A percentile compares a stretch with the other conserved stretches of the same genome.
Evolutionary conservation across 805 yeast genomes (phyloP).

Genomic region (Yamadazyma paraphyllophila): DNA sequence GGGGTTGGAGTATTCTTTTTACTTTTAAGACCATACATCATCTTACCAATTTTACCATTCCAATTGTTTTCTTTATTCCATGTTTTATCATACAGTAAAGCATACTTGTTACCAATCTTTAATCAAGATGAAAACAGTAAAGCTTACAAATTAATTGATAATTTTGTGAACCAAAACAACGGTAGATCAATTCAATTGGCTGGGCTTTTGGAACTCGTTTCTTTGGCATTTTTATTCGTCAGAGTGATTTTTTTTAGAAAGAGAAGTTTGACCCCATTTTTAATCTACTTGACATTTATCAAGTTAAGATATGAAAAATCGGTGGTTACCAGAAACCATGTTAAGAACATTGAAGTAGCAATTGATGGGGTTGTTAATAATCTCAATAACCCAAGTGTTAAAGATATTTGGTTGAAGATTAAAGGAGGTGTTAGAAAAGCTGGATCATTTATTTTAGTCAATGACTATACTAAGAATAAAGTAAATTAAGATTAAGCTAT

Average conservation of each 20-base stretch:
- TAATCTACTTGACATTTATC: constrained; percentile 60
- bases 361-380: constrained; percentile 32
- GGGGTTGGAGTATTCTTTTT: constrained; percentile 49
- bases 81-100: constrained; percentile 65
- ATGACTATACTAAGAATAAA: constrained; percentile 38
- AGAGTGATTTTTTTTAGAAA: constrained; percentile 59
- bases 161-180: constrained; percentile 35
- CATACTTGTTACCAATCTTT: constrained; percentile 61
- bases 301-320: constrained; percentile 78
- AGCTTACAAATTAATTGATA: constrained; percentile 38
- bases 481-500: not conserved
- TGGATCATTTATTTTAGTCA: constrained; percentile 29
- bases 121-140: constrained; percentile 33
- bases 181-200: constrained; percentile 39
- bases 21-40: constrained; percentile 54
- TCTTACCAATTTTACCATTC: constrained; percentile 70
- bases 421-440: constrained; percentile 31
- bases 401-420: constrained; percentile 35
- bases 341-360: constrained; percentile 64
- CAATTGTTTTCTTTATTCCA: constrained; percentile 80
- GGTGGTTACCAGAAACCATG: constrained; percentile 62
- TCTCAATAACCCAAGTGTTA: constrained; percentile 29
- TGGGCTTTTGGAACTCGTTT: constrained; percentile 40
- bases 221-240: constrained; percentile 43
- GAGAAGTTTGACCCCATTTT: constrained; percentile 59